Conservation (phyloP, 2,329 filamentous ascomycete genomes). For the Balansia obtecta region DNA sequence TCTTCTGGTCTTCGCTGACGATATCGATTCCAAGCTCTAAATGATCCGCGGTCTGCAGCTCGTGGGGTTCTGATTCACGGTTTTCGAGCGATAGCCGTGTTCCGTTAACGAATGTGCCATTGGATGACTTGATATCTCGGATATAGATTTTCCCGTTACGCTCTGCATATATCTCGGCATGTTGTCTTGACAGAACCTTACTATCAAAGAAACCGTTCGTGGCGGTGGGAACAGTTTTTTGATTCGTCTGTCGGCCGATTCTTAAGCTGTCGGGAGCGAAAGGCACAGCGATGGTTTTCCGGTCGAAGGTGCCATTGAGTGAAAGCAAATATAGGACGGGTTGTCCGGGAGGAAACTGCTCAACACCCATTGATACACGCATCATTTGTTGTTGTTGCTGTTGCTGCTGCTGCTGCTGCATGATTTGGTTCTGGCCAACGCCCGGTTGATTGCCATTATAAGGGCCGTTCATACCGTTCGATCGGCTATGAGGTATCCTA, state of each 20-base stretch:
- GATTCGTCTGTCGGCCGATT: conserved; percentile 93
- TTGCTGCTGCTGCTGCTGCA: conserved; percentile 36
- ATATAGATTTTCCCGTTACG: conserved; percentile 85
- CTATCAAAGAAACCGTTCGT: conserved; percentile 95
- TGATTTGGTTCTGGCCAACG: conserved; percentile 22
- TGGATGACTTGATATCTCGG: conserved; percentile 94
- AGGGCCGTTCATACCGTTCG: conserved; percentile 28
- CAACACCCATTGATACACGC: conserved; percentile 38
- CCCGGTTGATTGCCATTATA: conserved; percentile 20
- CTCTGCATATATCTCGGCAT: conserved; percentile 91
- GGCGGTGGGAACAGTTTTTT: conserved; percentile 84
- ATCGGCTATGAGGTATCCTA: conserved; percentile 29
- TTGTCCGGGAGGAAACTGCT: conserved; percentile 49
- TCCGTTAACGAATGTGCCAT: conserved; percentile 96
- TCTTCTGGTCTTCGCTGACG: conserved; percentile 96
- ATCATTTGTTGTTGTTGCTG: conserved; percentile 40
- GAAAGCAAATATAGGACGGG: conserved; percentile 79
- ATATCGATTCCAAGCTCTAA: conserved; percentile 96
- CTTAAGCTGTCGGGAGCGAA: conserved; percentile 88
- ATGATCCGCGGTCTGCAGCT: conserved; percentile 81
- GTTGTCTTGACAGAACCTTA: conserved; percentile 90
- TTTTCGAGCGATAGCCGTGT: conserved; percentile 85
- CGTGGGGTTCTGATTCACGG: conserved; percentile 88
- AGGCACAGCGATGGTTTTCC: conserved; percentile 89
- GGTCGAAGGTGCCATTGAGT: conserved; percentile 91